Conservation (phyloP, 306 rosid genomes). For the Morella rubra region DNA sequence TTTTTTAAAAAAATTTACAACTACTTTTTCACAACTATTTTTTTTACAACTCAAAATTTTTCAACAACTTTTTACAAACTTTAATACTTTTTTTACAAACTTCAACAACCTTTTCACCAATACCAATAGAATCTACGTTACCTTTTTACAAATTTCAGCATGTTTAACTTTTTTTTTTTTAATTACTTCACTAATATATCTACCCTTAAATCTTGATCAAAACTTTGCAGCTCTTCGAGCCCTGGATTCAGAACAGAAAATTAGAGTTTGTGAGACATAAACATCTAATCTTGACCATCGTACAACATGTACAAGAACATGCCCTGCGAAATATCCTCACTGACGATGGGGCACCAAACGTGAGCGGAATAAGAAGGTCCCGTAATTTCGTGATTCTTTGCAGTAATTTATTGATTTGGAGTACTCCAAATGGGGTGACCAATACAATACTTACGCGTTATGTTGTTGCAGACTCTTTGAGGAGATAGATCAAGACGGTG, state of each 20-base stretch:
- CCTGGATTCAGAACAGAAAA: slow-evolving; percentile 49
- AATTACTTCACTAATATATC: neutral
- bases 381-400: neutral
- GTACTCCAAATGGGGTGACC: neutral
- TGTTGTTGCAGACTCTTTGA: slow-evolving; percentile 40
- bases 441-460: neutral
- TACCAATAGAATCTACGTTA: too few species aligned
- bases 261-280: slow-evolving; percentile 45
- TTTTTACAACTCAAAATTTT: too few species aligned
- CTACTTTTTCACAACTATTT: too few species aligned
- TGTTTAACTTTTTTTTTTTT: too few species aligned
- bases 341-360: slow-evolving; percentile 49
- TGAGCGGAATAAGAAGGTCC: slow-evolving; percentile 41
- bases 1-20: too few species aligned
- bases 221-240: slow-evolving; percentile 39
- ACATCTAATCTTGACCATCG: slow-evolving; percentile 42
- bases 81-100: too few species aligned
- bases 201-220: neutral
- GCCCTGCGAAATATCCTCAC: slow-evolving; percentile 48
- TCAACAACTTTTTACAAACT: too few species aligned
- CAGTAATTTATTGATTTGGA: too few species aligned
- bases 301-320: slow-evolving; percentile 47
- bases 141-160: too few species aligned
- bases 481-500: slow-evolving; percentile 48
- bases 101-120: too few species aligned